Base-by-base conservation (phyloP, 2,329 filamentous ascomycete species). In the Fusarium sterilihyphosum region DNA sequence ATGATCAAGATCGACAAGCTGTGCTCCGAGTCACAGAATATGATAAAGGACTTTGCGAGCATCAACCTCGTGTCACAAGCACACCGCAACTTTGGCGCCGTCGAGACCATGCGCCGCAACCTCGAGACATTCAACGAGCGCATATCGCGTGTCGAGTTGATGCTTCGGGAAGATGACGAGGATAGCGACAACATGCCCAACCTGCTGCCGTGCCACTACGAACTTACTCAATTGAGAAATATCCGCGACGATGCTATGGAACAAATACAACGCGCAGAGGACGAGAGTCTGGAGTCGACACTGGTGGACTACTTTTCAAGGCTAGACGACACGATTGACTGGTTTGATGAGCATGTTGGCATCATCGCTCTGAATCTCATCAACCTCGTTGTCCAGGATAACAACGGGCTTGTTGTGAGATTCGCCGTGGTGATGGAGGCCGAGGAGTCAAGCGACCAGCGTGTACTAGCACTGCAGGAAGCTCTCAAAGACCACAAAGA, bases 1-100 rank as follows among this genome's bases (percentile, higher is more conserved):
- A 96, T 99, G 91, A 95, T 97, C 88, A 97, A 96, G 85, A 98
- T 99, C 79, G 96, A 99, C 86, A 95, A 94, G 85, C 90, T 99
- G 74, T 99, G 96, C 85, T 95, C 95, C 73, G 97, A 99, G 84
- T 95, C 95, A 62, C 96, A 98, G 86, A 94, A 94, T 81, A 98
- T 98, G 91, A 98, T 99, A 80, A 92, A 93, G 80, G 96, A 99
- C 86, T 98, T 99, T 83, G 92, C 93, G 41, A 94, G 94, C 80
- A 96, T 97, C 87, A 96, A 97, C 82, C 86, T 94, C 70, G 93
- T 97, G 62, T 96, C 96, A 63, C 94, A 98, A 84, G 96, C 97
- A 75, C 96, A 99, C 84, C 91, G 96, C 73, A 98, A 99, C 85
- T 99, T 99, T 81, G 94, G 93, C 79, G 94, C 94, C 52, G 95